Evolutionary conservation across 345 rosid genomes (phyloP).

Genomic region (Linum lewisii): DNA sequence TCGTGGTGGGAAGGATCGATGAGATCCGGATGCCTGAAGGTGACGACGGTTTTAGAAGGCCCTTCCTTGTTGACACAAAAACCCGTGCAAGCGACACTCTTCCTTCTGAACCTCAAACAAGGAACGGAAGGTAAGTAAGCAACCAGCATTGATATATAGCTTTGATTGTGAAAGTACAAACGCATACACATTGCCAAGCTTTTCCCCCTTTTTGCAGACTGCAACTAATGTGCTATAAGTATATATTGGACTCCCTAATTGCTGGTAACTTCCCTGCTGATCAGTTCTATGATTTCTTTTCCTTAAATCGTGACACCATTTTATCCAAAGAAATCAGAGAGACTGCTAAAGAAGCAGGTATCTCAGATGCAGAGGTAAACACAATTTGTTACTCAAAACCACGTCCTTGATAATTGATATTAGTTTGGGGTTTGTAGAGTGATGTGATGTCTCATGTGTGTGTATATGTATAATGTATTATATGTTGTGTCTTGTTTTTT

Average conservation of each 20-base stretch:
- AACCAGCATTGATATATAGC: not conserved
- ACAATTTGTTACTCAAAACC: too few species aligned
- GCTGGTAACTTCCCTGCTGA: conserved; percentile 35
- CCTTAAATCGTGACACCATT: conserved; percentile 33
- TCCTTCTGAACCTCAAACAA: conserved; percentile 67
- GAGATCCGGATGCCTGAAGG: conserved; percentile 46
- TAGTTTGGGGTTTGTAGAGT: not conserved
- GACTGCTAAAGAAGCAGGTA: conserved; percentile 36
- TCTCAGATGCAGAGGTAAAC: conserved; percentile 45
- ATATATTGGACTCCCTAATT: conserved; percentile 62
- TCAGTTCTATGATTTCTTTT: conserved; percentile 47
- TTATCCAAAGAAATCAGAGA: conserved; percentile 57
- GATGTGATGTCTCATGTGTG: not conserved
- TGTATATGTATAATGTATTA: not conserved
- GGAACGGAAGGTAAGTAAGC: conserved; percentile 61
- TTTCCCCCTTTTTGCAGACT: conserved; percentile 35
- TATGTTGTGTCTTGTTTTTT: not conserved
- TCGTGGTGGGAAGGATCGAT: conserved; percentile 68
- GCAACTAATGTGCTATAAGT: conserved; percentile 80
- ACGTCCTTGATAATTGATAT: too few species aligned
- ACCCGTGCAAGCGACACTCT: conserved; percentile 51
- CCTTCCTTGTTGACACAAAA: conserved; percentile 57
- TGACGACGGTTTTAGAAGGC: conserved; percentile 30
- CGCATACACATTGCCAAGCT: conserved; percentile 1
- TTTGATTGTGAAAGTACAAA: too few species aligned